Base-by-base conservation (phyloP, 2,329 filamentous ascomycete species). In the Pyrenochaeta sp. region DNA sequence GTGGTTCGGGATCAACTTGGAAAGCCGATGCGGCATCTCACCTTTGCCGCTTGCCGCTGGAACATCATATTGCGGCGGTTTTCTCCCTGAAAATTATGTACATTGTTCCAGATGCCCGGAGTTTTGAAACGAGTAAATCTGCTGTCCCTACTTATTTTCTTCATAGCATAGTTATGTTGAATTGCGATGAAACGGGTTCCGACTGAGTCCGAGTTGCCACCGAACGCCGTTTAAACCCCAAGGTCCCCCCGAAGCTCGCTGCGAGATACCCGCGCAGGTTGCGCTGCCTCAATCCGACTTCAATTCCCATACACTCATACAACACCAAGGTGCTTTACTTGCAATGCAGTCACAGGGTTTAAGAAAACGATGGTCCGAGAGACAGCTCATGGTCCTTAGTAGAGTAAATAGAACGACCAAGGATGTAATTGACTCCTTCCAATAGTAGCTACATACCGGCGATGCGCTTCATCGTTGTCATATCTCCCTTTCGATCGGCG, bases 1-100 rank as follows among this genome's bases (percentile, higher is more conserved):
- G 49, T 55, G 62, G 25, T 56, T 64, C 62, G 62, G 64, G 50
- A 51, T 58, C 52, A 50, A 50, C 32, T 52, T 43, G 37, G 56
- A 52, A 64, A 51, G 69, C 68, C 66, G 68, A 54, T 64, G 56
- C 69, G 69, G 69, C 68, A 70, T 72, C 66, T 61, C 39, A 43
- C 52, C 59, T 51, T 54, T 69, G 67, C 66, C 68, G 67, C 55
- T 59, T 52, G 66, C 65, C 61, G 67, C 40, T 65, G 42, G 48
- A 28, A 37, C 25, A 22, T 48, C 15, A 24, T 30, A 27, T 39
- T 24, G 46, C 30, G 15, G 39, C 40, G 3, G 19, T 13, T 46
- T 15, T 24, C 22, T 30, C 32, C 15, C 30, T 22, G 22, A 39
- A 39, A 58, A 24, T 50, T 48, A 36, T 47, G 46, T 5, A 13